These are phyloP conservation scores for Botrytis squamosa DNA, from an alignment of 2,329 filamentous ascomycete species.

Conservation along the genomic window DNA sequence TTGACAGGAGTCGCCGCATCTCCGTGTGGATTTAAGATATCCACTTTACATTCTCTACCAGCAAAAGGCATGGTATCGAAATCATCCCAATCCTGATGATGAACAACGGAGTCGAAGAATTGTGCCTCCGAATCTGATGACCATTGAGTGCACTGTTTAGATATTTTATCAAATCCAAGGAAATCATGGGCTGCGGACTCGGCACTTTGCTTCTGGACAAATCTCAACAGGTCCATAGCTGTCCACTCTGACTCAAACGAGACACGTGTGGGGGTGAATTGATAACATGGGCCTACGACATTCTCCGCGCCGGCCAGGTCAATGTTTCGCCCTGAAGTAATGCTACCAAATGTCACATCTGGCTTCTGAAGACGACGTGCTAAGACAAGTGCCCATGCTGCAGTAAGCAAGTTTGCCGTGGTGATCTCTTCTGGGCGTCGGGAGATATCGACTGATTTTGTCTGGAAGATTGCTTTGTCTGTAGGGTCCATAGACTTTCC, in stretches of 20 bases:
- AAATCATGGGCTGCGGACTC: conserved; percentile 39
- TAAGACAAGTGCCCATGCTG: conserved; percentile 46
- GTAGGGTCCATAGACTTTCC: conserved; percentile 22
- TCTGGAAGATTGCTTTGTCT: conserved; percentile 39
- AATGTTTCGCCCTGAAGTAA: conserved; percentile 46
- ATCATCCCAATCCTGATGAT: conserved; percentile 42
- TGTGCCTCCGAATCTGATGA: conserved; percentile 23
- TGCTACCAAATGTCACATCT: conserved; percentile 34
- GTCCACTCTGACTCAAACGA: conserved; percentile 40
- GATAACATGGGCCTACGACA: conserved; percentile 47
- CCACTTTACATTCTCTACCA: conserved; percentile 35
- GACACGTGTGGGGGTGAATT: conserved; percentile 47
- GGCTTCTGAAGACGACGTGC: conserved; percentile 33
- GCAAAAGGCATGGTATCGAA: conserved; percentile 47
- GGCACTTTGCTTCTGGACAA: conserved; percentile 40
- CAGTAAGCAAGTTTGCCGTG: conserved; percentile 44
- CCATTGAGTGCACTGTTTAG: conserved; percentile 41
- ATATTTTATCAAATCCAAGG: conserved; percentile 41
- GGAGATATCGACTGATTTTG: conserved; percentile 31
- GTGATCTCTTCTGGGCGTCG: conserved; percentile 41
- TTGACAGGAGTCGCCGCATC: conserved; percentile 46
- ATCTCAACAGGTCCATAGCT: conserved; percentile 38
- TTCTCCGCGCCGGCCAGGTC: conserved; percentile 41
- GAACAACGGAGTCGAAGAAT: conserved; percentile 41
- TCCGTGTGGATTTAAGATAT: conserved; percentile 42